Percentiles rank a stretch among this genome's conserved stretches.
Evolutionary conservation across 768 basidiomycete genomes (phyloP).

Genomic region (Roridomyces roridus): DNA sequence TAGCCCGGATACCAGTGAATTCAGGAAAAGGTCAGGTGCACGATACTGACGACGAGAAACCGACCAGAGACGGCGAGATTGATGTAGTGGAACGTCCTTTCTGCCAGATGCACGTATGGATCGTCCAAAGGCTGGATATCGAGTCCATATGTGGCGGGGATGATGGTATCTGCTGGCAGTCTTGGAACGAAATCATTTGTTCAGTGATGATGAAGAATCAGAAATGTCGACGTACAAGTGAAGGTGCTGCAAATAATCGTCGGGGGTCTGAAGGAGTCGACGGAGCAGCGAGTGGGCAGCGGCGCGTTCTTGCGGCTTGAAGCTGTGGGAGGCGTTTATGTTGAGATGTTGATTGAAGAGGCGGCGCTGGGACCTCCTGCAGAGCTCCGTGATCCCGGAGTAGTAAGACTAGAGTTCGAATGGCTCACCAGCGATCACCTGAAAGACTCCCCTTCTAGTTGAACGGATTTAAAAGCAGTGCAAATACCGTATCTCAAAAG

Average conservation of each 20-base stretch:
- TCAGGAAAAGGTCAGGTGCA: too few species aligned
- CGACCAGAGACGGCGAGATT: slow-evolving; percentile 31
- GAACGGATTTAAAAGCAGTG: too few species aligned
- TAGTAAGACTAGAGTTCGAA: too few species aligned
- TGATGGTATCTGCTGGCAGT: slow-evolving; percentile 28
- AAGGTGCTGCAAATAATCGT: slow-evolving; percentile 32
- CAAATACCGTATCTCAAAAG: too few species aligned
- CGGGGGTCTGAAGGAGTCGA: slow-evolving; percentile 28
- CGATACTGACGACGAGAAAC: slow-evolving; percentile 35
- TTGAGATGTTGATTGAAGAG: slow-evolving; percentile 14
- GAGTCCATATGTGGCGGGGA: slow-evolving; percentile 34
- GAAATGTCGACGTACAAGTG: slow-evolving; percentile 25
- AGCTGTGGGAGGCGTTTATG: slow-evolving; percentile 19
- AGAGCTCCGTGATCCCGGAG: too few species aligned
- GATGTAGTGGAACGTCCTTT: slow-evolving; percentile 24
- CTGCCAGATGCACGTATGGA: slow-evolving; percentile 32
- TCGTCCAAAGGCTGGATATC: slow-evolving; percentile 28
- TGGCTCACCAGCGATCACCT: too few species aligned
- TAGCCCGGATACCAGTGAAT: too few species aligned
- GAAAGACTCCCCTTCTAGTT: too few species aligned
- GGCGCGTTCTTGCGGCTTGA: slow-evolving; percentile 27
- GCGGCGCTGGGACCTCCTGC: too few species aligned
- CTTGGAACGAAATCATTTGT: slow-evolving; percentile 25
- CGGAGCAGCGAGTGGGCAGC: slow-evolving; percentile 31
- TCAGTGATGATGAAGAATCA: background rate